phyloP scores from a whole-genome alignment of 140 eudicot genomes.

The Anethum foeniculum region DNA sequence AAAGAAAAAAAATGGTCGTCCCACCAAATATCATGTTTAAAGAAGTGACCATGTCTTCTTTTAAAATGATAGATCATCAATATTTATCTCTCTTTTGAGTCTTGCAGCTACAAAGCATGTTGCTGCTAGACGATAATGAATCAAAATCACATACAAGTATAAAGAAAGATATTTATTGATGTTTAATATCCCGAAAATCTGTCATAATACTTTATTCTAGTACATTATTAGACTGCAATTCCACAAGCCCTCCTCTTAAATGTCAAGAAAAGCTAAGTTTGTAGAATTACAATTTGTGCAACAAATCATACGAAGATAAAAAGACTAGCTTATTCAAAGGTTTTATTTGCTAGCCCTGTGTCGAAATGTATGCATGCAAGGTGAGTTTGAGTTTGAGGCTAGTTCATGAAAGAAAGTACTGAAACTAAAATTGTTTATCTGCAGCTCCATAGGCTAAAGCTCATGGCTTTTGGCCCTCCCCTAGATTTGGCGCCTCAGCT shows the following conservation, averaged over 20 bases:
- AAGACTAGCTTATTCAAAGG: background rate
- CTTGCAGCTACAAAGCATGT: too few species aligned
- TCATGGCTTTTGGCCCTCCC: slow-evolving; percentile 4
- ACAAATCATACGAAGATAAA: background rate
- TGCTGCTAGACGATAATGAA: background rate
- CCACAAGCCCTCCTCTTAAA: background rate
- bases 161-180: background rate
- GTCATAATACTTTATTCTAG: background rate
- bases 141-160: too few species aligned
- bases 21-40: too few species aligned
- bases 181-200: background rate
- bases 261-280: background rate
- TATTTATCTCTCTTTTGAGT: too few species aligned
- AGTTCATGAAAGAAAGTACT: background rate
- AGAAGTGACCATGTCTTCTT: too few species aligned
- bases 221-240: background rate
- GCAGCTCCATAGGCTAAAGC: background rate
- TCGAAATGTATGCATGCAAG: background rate
- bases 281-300: background rate
- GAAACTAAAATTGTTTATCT: background rate
- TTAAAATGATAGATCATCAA: too few species aligned
- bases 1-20: too few species aligned
- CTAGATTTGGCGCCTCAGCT: slow-evolving; percentile 1
- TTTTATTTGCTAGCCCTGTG: background rate
- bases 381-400: background rate